Conservation (phyloP, 1,284 basidiomycete species). For the Inonotus hispidus region DNA sequence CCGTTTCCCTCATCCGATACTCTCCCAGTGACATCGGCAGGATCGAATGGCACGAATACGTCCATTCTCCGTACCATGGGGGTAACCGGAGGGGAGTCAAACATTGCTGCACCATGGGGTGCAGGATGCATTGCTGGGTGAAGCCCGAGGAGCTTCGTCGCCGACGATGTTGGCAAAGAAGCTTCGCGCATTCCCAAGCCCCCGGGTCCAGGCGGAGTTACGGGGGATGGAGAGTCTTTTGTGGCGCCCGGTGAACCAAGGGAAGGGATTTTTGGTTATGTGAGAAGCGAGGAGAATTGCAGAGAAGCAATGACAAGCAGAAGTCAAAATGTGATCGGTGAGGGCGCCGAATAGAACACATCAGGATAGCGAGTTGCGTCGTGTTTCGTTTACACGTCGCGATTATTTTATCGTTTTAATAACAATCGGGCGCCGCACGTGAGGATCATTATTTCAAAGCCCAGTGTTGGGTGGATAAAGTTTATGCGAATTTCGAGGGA, state of each 20-base stretch:
- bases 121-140: not conserved
- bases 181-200: not conserved
- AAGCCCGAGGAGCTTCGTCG: too few species aligned
- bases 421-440: not conserved
- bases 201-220: not conserved
- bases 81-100: constrained; percentile 11
- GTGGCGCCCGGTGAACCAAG: not conserved
- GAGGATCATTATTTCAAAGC: constrained; percentile 1
- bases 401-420: not conserved
- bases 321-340: not conserved
- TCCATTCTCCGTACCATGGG: constrained; percentile 2
- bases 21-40: not conserved
- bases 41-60: constrained; percentile 13
- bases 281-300: not conserved
- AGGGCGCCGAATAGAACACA: not conserved
- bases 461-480: not conserved
- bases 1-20: not conserved
- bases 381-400: not conserved
- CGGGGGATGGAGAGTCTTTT: not conserved
- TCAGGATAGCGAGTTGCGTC: not conserved
- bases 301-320: not conserved
- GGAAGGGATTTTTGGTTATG: not conserved
- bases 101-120: not conserved
- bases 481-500: not conserved
- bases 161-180: not conserved